phyloP scores from a whole-genome alignment of 2,329 filamentous ascomycete species.

The Diaporthe aspalathi region DNA sequence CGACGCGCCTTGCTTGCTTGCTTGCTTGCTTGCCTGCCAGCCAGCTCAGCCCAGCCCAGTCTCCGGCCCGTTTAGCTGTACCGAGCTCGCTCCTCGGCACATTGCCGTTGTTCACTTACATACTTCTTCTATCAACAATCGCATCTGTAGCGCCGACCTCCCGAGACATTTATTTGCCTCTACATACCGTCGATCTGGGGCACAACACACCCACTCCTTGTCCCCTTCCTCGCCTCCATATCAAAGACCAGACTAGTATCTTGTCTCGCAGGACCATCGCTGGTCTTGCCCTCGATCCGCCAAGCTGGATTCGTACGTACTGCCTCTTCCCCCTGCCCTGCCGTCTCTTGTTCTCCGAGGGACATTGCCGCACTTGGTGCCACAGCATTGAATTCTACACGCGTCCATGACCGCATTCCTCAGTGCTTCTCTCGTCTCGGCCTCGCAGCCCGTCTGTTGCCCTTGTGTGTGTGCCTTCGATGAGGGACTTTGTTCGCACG shows the following conservation, averaged over 20 bases:
- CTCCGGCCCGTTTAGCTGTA: conserved; percentile 4
- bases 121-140: background rate
- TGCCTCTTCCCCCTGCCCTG: conserved; percentile 17
- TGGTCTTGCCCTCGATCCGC: conserved; percentile 36
- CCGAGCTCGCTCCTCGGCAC: conserved; percentile 1
- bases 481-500: background rate
- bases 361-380: background rate
- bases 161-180: conserved; percentile 35
- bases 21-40: background rate
- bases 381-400: background rate
- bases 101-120: conserved; percentile 10
- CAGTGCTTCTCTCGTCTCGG: background rate
- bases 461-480: background rate
- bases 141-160: conserved; percentile 8
- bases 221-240: conserved; percentile 11
- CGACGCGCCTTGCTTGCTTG: conserved; percentile 17
- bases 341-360: background rate
- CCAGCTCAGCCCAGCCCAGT: background rate
- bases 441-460: background rate
- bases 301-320: conserved; percentile 41
- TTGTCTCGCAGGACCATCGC: conserved; percentile 35
- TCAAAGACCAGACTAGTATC: conserved; percentile 14
- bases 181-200: conserved; percentile 22
- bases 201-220: conserved; percentile 5
- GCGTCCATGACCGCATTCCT: conserved; percentile 8